A percentile compares a stretch with the other conserved stretches of the same genome.
phyloP scores from a whole-genome alignment of 2,329 filamentous ascomycete species.

The Neonectria hederae region DNA sequence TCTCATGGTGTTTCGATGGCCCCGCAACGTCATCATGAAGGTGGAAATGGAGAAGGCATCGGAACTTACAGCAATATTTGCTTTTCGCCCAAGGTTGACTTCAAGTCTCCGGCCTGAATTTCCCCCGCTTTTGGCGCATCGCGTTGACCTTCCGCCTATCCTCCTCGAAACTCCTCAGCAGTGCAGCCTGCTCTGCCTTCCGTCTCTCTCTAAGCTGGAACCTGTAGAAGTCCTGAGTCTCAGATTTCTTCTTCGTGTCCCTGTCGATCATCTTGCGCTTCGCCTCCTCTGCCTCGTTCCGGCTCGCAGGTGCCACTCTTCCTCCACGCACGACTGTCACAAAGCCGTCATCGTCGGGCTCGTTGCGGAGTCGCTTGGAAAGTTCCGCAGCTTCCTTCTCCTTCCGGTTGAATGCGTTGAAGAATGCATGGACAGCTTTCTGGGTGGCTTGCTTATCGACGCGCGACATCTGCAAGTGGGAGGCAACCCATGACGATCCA shows the following conservation, averaged over 20 bases:
- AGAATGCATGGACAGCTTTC: conserved; percentile 82
- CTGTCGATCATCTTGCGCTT: conserved; percentile 69
- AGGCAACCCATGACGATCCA: conserved; percentile 66
- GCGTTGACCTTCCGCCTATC: conserved; percentile 77
- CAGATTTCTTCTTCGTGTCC: conserved; percentile 68
- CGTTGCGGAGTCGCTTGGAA: conserved; percentile 73
- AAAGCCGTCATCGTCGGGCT: conserved; percentile 95
- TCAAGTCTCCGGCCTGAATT: conserved; percentile 64
- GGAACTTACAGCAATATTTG: conserved; percentile 28
- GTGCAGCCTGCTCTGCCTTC: conserved; percentile 75
- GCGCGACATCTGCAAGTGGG: conserved; percentile 77
- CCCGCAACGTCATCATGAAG: conserved; percentile 63
- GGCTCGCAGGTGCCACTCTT: conserved; percentile 75
- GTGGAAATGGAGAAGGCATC: conserved; percentile 5
- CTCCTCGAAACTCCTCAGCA: conserved; percentile 78
- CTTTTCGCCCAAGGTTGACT: not conserved
- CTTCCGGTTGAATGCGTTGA: conserved; percentile 79
- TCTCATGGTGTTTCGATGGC: conserved; percentile 54
- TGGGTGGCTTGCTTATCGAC: conserved; percentile 75
- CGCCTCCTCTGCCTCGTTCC: conserved; percentile 74
- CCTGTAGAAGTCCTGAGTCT: conserved; percentile 80
- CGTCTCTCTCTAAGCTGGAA: conserved; percentile 84
- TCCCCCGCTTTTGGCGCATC: conserved; percentile 74
- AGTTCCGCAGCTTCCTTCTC: conserved; percentile 70
- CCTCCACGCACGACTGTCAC: conserved; percentile 88